phyloP scores from a whole-genome alignment of 208 protist genomes.

The Wallacemonas collosoma region DNA sequence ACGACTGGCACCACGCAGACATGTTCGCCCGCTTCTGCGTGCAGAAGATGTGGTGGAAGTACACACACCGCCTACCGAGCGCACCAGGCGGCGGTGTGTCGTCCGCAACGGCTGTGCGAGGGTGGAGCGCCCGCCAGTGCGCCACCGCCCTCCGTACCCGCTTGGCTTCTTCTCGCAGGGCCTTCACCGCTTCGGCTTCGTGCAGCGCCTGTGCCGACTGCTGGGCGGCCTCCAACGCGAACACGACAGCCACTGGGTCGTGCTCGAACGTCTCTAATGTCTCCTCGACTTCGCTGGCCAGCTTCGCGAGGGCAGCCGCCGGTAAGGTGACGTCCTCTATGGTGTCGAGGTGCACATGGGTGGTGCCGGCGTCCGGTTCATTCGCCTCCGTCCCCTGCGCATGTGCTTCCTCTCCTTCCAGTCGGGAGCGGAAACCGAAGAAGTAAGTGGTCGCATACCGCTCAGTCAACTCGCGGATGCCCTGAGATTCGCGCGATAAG shows the following conservation, averaged over 20 bases:
- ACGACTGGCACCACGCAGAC: background rate
- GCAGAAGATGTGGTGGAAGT: slow-evolving; percentile 20
- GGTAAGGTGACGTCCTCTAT: slow-evolving; percentile 12
- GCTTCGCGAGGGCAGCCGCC: background rate
- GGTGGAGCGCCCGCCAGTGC: background rate
- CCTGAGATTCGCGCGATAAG: background rate
- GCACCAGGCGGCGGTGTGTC: background rate
- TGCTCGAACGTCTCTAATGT: slow-evolving; percentile 7
- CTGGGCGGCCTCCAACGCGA: slow-evolving; percentile 6
- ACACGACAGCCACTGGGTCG: slow-evolving; percentile 7
- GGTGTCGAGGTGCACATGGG: background rate
- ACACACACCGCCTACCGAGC: slow-evolving; percentile 14
- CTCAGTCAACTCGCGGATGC: slow-evolving; percentile 3
- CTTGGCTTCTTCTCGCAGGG: background rate
- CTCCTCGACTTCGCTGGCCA: background rate
- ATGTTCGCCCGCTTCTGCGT: slow-evolving; percentile 13
- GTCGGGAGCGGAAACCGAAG: background rate
- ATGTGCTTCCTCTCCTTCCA: no score
- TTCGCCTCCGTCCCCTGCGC: no score
- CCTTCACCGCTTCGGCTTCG: slow-evolving; percentile 7
- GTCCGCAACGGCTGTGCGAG: background rate
- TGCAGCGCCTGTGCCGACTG: background rate
- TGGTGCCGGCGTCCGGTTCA: background rate
- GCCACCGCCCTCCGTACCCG: background rate
- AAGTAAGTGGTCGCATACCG: slow-evolving; percentile 2